Base-by-base conservation (phyloP, 2,329 filamentous ascomycete species). In the Neurospora crassa region DNA sequence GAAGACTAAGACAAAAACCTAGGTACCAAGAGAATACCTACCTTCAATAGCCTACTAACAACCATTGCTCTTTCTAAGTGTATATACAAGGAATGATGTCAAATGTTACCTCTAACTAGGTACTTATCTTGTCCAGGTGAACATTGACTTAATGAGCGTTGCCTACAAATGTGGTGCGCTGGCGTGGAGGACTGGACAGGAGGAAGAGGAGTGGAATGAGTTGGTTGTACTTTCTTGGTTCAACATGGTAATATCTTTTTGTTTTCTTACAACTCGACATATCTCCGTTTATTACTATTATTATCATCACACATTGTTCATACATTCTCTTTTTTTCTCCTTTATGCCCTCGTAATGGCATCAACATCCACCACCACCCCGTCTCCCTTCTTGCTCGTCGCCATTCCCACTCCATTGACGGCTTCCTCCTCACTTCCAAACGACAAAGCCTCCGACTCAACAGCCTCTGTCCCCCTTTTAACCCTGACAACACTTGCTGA, bases 241-340 rank as follows among this genome's bases (percentile, higher is more conserved):
- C 20, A 24, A 12, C 12, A 14, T 45, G 42, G 29, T 20, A 14
- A 29, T 16, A 29, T 59, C 5, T 8, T 20, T 59, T 12, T 24
- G 11, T n/a, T 24, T 47, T 3, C 11, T 3, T 20, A 14, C 5
- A 18, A 14, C n/a, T 47, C 11, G 11, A 20, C 11, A 24, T 12
- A 47, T n/a, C 11, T 7, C 20, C 3, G 5, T 5, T 53, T 24
- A 59, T 63, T 59, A 59, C 47, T 7, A 59, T 59, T 59, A 59
- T 53, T 14, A 53, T 12, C n/a, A 42, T 45, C n/a, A 4, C 3
- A 14, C 11, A 7, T 0, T 14, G 11, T 12, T 53, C 20, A 53
- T 2, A 1, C 5, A 20, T 14, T 0, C 20, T 14, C 12, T n/a
- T 10, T 2, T 5, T 5, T 5, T 24, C 14, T 1, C 47, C 14